Base-by-base conservation (phyloP, 176 grass and related monocot genomes). In the Elymus sibiricus region DNA sequence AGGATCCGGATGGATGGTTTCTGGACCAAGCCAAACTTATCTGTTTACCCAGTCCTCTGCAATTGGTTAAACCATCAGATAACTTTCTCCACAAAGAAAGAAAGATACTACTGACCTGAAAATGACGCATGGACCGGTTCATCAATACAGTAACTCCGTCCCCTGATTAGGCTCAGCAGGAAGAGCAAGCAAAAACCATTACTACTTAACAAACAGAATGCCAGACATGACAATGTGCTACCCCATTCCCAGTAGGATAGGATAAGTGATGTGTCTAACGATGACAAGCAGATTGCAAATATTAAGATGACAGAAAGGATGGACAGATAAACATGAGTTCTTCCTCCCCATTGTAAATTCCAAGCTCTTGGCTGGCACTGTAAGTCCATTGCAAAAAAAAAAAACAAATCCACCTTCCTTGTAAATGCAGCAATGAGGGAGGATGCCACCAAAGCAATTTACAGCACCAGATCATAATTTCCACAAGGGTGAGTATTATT, bases 161-260 rank as follows among this genome's bases (percentile, higher is more conserved):
- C 47, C 15, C 19, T 56, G 19, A 21, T n/a, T 31, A 43, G 24
- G 1, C 15, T 83, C 19, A 14, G 6, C 42, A 79, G 70, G 42
- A 51, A 78, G 83, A 34, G 53, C 76, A 78, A 32, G 40, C 76
- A 78, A 86, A 53, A 79, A 73, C 12, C 64, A 83, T 60, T 62
- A 53, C 47, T 51, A 6, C 49, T 1, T 81, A 81, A 4, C 46
- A n/a, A 47, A 22, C 44, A 61, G 59, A 38, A 83, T n/a, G 34
- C 34, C 79, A 67, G 56, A 62, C n/a, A n/a, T n/a, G n/a, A n/a
- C 49, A 39, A 55, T 12, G 11, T 16, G 4, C 9, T 55, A 9
- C n/a, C n/a, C n/a, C n/a, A n/a, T n/a, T 56, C 78, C 49, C 49
- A 53, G 16, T 19, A 53, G 4, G 77, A 65, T 19, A 53, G 4